phyloP scores from a whole-genome alignment of 768 basidiomycete species.

The Phylloporus sp. region DNA sequence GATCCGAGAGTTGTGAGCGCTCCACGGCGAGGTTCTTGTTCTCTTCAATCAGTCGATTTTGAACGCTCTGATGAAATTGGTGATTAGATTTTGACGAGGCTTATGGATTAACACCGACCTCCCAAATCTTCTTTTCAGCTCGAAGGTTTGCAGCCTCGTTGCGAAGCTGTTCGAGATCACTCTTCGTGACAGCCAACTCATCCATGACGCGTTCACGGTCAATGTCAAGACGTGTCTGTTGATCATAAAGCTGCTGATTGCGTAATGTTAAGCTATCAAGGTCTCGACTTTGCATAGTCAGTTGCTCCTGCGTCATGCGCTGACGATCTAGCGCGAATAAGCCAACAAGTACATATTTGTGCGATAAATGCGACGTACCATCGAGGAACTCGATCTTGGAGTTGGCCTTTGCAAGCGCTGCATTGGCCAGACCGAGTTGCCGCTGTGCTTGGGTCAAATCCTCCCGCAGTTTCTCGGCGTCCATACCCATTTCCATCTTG shows the following conservation, averaged over 20 bases:
- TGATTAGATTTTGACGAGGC: not conserved
- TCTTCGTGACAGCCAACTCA: conserved; percentile 54
- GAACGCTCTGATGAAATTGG: conserved; percentile 53
- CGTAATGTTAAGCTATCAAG: conserved; percentile 62
- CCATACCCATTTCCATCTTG: conserved; percentile 73
- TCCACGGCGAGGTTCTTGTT: conserved; percentile 77
- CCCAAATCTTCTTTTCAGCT: conserved; percentile 92
- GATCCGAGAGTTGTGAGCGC: conserved; percentile 77
- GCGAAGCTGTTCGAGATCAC: conserved; percentile 67
- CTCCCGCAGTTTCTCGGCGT: conserved; percentile 67
- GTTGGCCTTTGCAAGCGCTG: conserved; percentile 75
- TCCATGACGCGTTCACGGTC: conserved; percentile 65
- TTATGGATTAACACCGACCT: conserved; percentile 46
- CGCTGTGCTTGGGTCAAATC: conserved; percentile 60
- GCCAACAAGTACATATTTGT: not conserved
- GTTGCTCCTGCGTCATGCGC: conserved; percentile 66
- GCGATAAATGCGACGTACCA: conserved; percentile 41
- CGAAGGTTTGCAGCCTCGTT: conserved; percentile 84
- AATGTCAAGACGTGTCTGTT: conserved; percentile 70
- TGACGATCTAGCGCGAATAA: conserved; percentile 52
- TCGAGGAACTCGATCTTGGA: conserved; percentile 75
- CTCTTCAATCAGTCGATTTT: conserved; percentile 78
- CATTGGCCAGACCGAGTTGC: conserved; percentile 59
- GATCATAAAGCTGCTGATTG: conserved; percentile 68
- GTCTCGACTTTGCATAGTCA: conserved; percentile 55